A percentile compares a stretch with the other conserved stretches of the same genome.
Evolutionary conservation across 495 filamentous ascomycete genomes (phyloP).

Genomic region (Podospora anserina): DNA sequence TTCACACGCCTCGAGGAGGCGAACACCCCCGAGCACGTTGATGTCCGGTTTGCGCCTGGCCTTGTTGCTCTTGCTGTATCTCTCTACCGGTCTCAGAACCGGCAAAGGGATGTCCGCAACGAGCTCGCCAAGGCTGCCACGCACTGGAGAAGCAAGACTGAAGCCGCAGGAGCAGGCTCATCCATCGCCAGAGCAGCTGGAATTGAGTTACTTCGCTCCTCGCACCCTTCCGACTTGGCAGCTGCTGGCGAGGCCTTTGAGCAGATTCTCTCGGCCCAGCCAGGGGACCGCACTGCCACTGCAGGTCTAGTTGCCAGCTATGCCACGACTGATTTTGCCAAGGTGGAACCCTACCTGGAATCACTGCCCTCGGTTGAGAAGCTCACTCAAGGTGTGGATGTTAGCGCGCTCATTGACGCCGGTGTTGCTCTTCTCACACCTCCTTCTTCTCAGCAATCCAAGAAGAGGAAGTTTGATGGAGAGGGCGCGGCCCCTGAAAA

Average conservation of each 20-base stretch:
- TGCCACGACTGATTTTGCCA: conserved; percentile 61
- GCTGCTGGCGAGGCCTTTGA: conserved; percentile 74
- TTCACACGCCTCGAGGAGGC: conserved; percentile 69
- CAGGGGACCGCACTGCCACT: conserved; percentile 60
- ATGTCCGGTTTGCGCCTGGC: conserved; percentile 80
- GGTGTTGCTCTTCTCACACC: conserved; percentile 67
- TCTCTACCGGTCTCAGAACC: conserved; percentile 74
- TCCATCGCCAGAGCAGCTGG: conserved; percentile 77
- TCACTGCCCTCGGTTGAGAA: conserved; percentile 62
- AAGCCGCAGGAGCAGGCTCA: conserved; percentile 38
- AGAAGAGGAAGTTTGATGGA: conserved; percentile 32
- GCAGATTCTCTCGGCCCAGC: conserved; percentile 58
- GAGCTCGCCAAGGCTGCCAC: conserved; percentile 76
- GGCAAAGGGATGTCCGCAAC: conserved; percentile 65
- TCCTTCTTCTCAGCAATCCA: conserved; percentile 17
- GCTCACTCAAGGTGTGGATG: conserved; percentile 65
- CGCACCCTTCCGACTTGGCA: conserved; percentile 59
- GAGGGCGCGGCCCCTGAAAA: conserved; percentile 46
- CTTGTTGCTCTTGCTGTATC: conserved; percentile 79
- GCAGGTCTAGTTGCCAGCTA: conserved; percentile 85
- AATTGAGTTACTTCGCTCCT: conserved; percentile 71
- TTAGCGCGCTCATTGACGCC: conserved; percentile 64
- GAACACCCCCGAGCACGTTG: conserved; percentile 51
- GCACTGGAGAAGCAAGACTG: conserved; percentile 64
- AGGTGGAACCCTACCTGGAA: conserved; percentile 57